Base-by-base conservation (phyloP, 2,329 filamentous ascomycete genomes). In the Clonostachys byssicola region DNA sequence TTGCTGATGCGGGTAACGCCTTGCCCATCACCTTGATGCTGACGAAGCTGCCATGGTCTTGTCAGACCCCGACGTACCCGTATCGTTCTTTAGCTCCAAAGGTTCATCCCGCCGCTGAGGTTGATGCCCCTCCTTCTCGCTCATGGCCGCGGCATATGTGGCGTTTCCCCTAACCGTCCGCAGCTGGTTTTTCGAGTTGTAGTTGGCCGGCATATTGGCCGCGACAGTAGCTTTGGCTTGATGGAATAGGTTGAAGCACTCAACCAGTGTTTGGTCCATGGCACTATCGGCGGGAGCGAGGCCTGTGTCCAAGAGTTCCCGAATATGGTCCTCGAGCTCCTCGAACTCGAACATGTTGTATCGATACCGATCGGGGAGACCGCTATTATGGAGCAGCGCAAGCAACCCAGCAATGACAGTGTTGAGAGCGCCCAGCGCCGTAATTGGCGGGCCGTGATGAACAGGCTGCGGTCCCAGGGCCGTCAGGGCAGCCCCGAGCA, bases 331-430 rank as follows among this genome's bases (percentile, higher is more conserved):
- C 52, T 78, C 74, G 30, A 78, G 62, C 38, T 70, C 65, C 45
- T 66, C 64, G 54, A 77, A 78, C 54, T 78, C 73, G 30, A 69
- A 65, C 52, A 69, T 70, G 54, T 79, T 67, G 44, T 69, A 70
- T 30, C 74, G 67, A 52, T 78, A 78, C 8, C 75, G 62, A 50
- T 78, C 73, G 3, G 76, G 75, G 16, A 80, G 56, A 2, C 76
- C 76, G 49, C 73, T 78, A 55, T 79, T 79, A 59, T 78, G 74
- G 48, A 80, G 54, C 14, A 79, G 61, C 4, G 74, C 76, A 5
- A 80, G 63, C 7, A 78, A 54, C 2, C 76, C 76, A 8, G 76
- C 72, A 39, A 71, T 64, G 47, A 75, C 58, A 1, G 76, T 80
- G 56, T 78, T 78, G 48, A 68, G 54, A 6, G 72, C 74, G 2